These are phyloP conservation scores for Geotrichum reessii DNA, from an alignment of 1,139 yeast species.

Conservation along the genomic window DNA sequence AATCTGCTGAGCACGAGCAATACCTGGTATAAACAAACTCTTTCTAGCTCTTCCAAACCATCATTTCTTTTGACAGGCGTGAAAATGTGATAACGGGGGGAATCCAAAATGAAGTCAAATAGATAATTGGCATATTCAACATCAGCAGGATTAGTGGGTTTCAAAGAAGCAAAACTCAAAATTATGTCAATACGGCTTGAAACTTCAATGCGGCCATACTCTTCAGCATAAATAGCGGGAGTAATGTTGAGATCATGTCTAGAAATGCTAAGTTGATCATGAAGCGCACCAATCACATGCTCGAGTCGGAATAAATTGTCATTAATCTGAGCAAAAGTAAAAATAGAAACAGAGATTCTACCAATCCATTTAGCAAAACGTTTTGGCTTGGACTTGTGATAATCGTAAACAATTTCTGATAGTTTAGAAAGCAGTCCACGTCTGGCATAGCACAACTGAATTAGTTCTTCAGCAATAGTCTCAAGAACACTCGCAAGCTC, in stretches of 20 bases:
- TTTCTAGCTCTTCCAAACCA: slow-evolving; percentile 60
- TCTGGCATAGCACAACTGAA: slow-evolving; percentile 52
- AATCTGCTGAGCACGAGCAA: slow-evolving; percentile 35
- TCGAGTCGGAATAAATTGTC: slow-evolving; percentile 59
- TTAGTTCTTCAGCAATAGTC: slow-evolving; percentile 26
- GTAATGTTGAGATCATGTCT: slow-evolving; percentile 14
- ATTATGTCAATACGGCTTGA: slow-evolving; percentile 45
- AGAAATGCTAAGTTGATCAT: slow-evolving; percentile 35
- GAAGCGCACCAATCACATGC: slow-evolving; percentile 47
- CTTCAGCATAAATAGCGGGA: slow-evolving; percentile 41
- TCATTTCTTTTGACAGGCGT: slow-evolving; percentile 53
- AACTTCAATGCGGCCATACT: slow-evolving; percentile 59
- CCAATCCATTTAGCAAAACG: slow-evolving; percentile 52
- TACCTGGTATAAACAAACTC: slow-evolving; percentile 55
- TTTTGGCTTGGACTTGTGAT: slow-evolving; percentile 30
- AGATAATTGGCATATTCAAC: slow-evolving; percentile 41
- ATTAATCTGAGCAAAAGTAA: slow-evolving; percentile 49
- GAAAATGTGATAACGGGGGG: slow-evolving; percentile 44
- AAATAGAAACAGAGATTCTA: slow-evolving; percentile 45
- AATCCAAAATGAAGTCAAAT: slow-evolving; percentile 42
- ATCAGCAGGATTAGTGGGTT: slow-evolving; percentile 39
- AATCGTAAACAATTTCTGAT: slow-evolving; percentile 41
- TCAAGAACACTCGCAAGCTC: slow-evolving; percentile 23
- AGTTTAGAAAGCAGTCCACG: slow-evolving; percentile 63
- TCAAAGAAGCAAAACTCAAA: slow-evolving; percentile 34